Conservation (phyloP, 2,329 filamentous ascomycete species). For the Fusarium cyanostomum region DNA sequence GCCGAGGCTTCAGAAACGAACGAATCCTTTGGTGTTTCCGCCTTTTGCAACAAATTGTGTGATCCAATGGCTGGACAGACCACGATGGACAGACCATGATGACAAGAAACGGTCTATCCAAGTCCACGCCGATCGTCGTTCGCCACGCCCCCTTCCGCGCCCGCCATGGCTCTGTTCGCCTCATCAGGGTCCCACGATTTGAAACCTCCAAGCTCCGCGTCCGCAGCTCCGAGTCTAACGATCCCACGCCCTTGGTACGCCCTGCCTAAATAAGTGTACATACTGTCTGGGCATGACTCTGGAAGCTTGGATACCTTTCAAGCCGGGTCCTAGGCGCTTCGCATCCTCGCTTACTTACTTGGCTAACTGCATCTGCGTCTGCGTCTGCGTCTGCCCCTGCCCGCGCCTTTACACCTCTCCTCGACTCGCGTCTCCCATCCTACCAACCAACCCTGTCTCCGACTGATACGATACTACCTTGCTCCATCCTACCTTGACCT, state of each 20-base stretch:
- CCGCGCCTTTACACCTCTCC: not conserved
- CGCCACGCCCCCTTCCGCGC: conserved; percentile 13
- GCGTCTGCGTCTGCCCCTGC: no score
- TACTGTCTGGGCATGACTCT: not conserved
- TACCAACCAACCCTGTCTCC: conserved; percentile 1
- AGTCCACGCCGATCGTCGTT: conserved; percentile 6
- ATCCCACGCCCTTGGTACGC: not conserved
- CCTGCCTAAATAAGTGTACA: not conserved
- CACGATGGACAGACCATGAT: no score
- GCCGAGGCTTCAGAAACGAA: not conserved
- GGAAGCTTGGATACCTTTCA: conserved; percentile 28
- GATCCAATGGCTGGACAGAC: not conserved
- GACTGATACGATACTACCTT: conserved; percentile 23
- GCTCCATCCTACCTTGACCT: conserved; percentile 19
- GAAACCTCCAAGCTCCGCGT: conserved; percentile 8
- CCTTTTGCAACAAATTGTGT: not conserved
- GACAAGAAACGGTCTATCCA: not conserved
- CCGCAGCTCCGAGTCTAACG: conserved; percentile 6
- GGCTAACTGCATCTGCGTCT: not conserved
- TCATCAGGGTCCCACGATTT: conserved; percentile 33
- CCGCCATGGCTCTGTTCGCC: conserved; percentile 10
- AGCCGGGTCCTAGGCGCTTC: conserved; percentile 18
- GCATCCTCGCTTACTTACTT: conserved; percentile 13
- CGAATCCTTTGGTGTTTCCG: not conserved
- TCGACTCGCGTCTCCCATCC: not conserved